Evolutionary conservation across 192 early-diverging fungal species (phyloP).

Genomic region (Kickxella alabastrina): DNA sequence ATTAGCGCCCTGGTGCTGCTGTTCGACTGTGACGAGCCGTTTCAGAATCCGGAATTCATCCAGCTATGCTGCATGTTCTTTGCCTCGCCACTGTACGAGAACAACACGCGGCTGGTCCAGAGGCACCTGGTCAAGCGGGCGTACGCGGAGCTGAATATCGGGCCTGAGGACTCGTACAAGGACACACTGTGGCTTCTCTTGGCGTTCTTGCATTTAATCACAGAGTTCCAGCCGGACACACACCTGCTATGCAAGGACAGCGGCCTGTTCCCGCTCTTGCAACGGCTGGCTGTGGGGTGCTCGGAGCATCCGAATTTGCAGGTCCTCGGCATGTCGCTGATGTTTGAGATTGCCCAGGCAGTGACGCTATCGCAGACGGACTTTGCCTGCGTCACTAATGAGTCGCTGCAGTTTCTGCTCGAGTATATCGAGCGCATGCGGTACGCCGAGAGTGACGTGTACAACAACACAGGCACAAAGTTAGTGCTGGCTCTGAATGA

Average conservation of each 20-base stretch:
- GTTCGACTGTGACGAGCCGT: slow-evolving; percentile 45
- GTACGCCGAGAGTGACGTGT: slow-evolving; percentile 47
- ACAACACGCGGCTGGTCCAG: slow-evolving; percentile 47
- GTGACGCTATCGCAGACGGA: slow-evolving; percentile 37
- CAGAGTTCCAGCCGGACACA: slow-evolving; percentile 45
- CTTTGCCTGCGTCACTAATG: slow-evolving; percentile 26
- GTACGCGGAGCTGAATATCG: slow-evolving; percentile 38
- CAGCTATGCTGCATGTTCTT: slow-evolving; percentile 51
- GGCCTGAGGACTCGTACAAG: slow-evolving; percentile 14
- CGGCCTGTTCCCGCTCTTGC: slow-evolving; percentile 44
- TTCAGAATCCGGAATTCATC: slow-evolving; percentile 47
- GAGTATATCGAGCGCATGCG: slow-evolving; percentile 51
- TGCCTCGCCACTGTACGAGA: slow-evolving; percentile 48
- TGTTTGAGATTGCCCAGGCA: slow-evolving; percentile 51
- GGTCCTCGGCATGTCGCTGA: slow-evolving; percentile 49
- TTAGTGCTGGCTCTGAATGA: slow-evolving; percentile 50
- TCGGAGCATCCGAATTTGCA: slow-evolving; percentile 31
- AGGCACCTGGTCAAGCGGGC: slow-evolving; percentile 46
- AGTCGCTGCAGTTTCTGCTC: slow-evolving; percentile 31
- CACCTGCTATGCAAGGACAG: slow-evolving; percentile 41
- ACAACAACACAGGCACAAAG: slow-evolving; percentile 52
- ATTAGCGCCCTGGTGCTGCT: slow-evolving; percentile 33
- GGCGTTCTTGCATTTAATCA: slow-evolving; percentile 38
- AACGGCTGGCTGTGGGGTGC: slow-evolving; percentile 19
- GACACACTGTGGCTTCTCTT: slow-evolving; percentile 39